Conservation (phyloP, 1,284 basidiomycete genomes). For the Pascua guehoae region DNA sequence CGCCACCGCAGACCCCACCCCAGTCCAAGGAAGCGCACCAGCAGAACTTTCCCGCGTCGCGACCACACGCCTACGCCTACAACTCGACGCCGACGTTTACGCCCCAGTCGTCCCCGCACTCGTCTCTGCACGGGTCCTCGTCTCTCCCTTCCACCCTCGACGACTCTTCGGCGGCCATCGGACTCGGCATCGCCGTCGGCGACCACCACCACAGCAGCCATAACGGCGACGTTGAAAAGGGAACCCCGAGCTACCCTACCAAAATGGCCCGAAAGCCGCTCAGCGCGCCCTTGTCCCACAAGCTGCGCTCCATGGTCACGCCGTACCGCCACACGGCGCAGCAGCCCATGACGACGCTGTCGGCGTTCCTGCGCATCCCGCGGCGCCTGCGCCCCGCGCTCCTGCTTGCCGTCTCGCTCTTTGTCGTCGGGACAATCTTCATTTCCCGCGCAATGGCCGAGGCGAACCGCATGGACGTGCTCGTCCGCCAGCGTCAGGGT, state of each 20-base stretch:
- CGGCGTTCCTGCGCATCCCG: slow-evolving; percentile 34
- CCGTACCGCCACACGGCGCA: slow-evolving; percentile 17
- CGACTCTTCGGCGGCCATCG: slow-evolving; percentile 7
- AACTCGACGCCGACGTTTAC: background rate
- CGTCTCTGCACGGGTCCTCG: background rate
- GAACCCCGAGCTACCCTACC: too few relatives aligned
- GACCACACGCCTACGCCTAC: background rate
- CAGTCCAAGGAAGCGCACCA: slow-evolving; percentile 1
- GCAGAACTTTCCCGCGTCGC: background rate
- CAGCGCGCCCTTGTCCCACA: slow-evolving; percentile 1
- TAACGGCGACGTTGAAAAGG: background rate
- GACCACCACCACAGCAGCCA: background rate
- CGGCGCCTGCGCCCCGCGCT: slow-evolving; percentile 32
- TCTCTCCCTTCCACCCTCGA: slow-evolving; percentile 17
- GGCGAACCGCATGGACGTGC: slow-evolving; percentile 3
- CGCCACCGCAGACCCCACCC: slow-evolving; percentile 12
- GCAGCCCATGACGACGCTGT: slow-evolving; percentile 18
- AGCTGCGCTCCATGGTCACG: slow-evolving; percentile 21
- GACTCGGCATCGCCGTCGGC: slow-evolving; percentile 11
- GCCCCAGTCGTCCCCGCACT: background rate
- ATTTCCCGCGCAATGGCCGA: slow-evolving; percentile 21
- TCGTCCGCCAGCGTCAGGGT: background rate
- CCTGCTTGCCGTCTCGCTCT: slow-evolving; percentile 28
- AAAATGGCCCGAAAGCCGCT: too few relatives aligned
- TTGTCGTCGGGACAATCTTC: slow-evolving; percentile 24